Evolutionary conservation across 2,329 filamentous ascomycete species (phyloP).

Genomic region (Fusarium oligoseptatum): DNA sequence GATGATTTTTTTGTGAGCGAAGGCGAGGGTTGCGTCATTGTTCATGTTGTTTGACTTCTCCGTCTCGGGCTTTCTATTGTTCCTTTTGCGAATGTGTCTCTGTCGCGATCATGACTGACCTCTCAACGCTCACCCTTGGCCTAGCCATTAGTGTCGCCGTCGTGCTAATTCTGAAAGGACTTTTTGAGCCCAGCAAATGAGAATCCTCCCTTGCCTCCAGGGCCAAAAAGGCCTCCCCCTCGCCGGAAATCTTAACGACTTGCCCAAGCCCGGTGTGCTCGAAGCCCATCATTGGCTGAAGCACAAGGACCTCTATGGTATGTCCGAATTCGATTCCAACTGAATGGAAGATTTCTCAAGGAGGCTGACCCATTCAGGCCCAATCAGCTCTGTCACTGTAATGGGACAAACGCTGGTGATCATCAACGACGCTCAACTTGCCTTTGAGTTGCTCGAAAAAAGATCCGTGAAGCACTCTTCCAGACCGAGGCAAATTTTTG

Average conservation of each 20-base stretch:
- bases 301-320: slow-evolving; percentile 34
- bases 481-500: slow-evolving; percentile 29
- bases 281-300: slow-evolving; percentile 39
- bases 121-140: background rate
- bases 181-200: background rate
- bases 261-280: slow-evolving; percentile 15
- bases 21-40: background rate
- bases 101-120: background rate
- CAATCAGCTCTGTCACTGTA: slow-evolving; percentile 52
- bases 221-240: slow-evolving; percentile 35
- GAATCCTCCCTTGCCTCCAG: slow-evolving; percentile 25
- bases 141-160: background rate
- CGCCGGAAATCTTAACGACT: slow-evolving; percentile 27
- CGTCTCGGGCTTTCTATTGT: background rate
- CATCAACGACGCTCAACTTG: slow-evolving; percentile 53
- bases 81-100: background rate
- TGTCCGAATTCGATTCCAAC: background rate
- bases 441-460: slow-evolving; percentile 53
- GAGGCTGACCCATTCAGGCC: slow-evolving; percentile 57
- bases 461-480: slow-evolving; percentile 24
- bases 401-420: slow-evolving; percentile 58
- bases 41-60: background rate
- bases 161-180: background rate
- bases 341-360: too few relatives aligned
- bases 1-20: background rate